Percentiles rank a stretch among this genome's conserved stretches.
phyloP scores from a whole-genome alignment of 805 yeast genomes.

The Lipomyces kockii region DNA sequence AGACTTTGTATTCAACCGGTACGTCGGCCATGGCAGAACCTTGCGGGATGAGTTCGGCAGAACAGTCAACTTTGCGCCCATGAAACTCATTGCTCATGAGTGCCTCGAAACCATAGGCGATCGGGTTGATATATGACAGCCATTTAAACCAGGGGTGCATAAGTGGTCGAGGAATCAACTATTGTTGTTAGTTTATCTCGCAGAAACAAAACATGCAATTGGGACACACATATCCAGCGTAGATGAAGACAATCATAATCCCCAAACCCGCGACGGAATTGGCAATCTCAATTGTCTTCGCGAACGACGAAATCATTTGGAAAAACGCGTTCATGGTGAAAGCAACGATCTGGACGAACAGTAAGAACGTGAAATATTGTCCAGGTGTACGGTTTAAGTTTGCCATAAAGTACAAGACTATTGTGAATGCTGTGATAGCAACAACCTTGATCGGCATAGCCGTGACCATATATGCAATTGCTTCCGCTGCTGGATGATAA shows the following conservation, averaged over 20 bases:
- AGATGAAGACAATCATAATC: too few relatives aligned
- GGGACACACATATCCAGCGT: too few relatives aligned
- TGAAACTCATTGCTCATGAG: constrained; percentile 54
- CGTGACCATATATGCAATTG: constrained; percentile 61
- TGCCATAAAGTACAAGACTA: constrained; percentile 62
- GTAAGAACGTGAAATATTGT: constrained; percentile 53
- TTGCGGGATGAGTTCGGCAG: constrained; percentile 48
- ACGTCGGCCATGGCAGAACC: constrained; percentile 49
- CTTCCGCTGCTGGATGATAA: constrained; percentile 67
- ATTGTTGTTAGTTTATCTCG: too few relatives aligned
- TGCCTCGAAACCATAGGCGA: constrained; percentile 52
- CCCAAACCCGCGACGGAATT: too few relatives aligned
- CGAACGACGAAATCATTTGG: too few relatives aligned
- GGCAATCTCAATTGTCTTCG: too few relatives aligned
- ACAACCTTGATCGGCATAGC: constrained; percentile 60
- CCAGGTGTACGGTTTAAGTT: constrained; percentile 55
- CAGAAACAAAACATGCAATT: too few relatives aligned
- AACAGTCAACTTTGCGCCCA: constrained; percentile 47
- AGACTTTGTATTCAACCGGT: constrained; percentile 48
- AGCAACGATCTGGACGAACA: too few relatives aligned
- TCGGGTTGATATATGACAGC: constrained; percentile 54
- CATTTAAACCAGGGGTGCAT: constrained; percentile 51
- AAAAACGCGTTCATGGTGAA: too few relatives aligned
- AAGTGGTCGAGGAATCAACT: too few relatives aligned
- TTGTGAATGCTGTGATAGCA: constrained; percentile 51